Base-by-base conservation (phyloP, 75 land plant species). In the Cunninghamia lanceolata region DNA sequence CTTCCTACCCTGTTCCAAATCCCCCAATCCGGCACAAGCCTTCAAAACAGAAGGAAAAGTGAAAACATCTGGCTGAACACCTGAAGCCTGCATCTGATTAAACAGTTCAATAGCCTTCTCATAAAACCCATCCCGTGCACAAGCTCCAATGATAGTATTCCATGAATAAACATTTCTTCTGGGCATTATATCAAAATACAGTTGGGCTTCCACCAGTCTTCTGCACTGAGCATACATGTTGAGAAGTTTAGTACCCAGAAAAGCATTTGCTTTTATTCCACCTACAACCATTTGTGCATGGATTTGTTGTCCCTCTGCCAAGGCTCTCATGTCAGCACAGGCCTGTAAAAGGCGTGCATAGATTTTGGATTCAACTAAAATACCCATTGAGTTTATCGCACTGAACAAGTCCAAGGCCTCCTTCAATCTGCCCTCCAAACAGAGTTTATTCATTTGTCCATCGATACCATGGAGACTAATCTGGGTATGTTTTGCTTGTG, bases 81-180 rank as follows among this genome's bases (percentile, higher is more conserved):
- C 92, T 47, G 70, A 86, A 38, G 66, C 63, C 66, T 91, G 73
- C 95, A 95, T 93, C n/a, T 85, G 85, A 32, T 45, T 0, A 87
- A 89, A 95, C 76, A 88, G 16, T 35, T 86, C 87, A 81, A 93
- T 39, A 6, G 94, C 92, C 45, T 71, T 25, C 14, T 70, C 40
- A 75, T 85, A 79, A 15, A 86, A 40, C 35, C 90, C 91, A 52
- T 83, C 63, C 1, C 89, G 79, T 21, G 87, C 91, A 88, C 87
- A 88, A n/a, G 88, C 93, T 3, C 94, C 92, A 43, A 95, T 85
- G 46, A 95, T 87, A 13, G 93, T 93, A 85, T 92, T 93, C 93
- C 93, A 95, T 1, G 94, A 81, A 74, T 91, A 95, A 2, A 89
- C 81, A 59, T 89, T 89, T 87, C 91, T 89, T 11, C 88, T 75